Base-by-base conservation (phyloP, 495 filamentous ascomycete species). In the Xylaria bambusicola region DNA sequence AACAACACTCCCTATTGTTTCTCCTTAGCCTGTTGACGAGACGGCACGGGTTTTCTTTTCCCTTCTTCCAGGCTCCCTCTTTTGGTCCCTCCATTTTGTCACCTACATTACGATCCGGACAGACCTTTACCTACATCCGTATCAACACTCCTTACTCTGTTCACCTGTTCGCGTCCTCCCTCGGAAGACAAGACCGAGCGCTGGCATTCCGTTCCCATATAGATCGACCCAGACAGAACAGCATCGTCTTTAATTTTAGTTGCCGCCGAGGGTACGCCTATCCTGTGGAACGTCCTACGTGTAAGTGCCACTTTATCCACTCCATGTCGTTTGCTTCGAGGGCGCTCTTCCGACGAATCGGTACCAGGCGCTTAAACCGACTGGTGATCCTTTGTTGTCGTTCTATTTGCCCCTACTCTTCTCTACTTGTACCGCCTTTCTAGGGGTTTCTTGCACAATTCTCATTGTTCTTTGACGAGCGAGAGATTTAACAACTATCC, bases 241-340 rank as follows among this genome's bases (percentile, higher is more conserved):
- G 5, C 29, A 10, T 55, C 52, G 42, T 36, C 50, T 41, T 13
- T 38, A 15, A 13, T 7, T 13, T 6, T 3, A 6, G 3, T 13
- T 7, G 3, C 36, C 3, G 3, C 6, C 5, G 5, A 38, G 36
- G 12, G 10, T 33, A 33, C 6, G 31, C 31, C 36, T 38, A 38
- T 38, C 8, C 36, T 3, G 36, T 15, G 3, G 15, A 38, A 15
- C 36, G 5, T 38, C 36, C 12, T 38, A 13, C 6, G 36, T 54
- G 62, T 70, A 65, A 67, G 67, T n/a, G n/a, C n/a, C n/a, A n/a
- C n/a, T n/a, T n/a, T n/a, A n/a, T 47, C 15, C 3, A 40, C 40
- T 46, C 35, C 40, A 56, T 26, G 7, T 33, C 52, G 49, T 51
- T 33, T 48, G 31, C 54, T 29, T 57, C 54, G 21, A 40, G 8